Conservation (phyloP, 805 yeast species). For the Sugiyamaella marilandica region DNA sequence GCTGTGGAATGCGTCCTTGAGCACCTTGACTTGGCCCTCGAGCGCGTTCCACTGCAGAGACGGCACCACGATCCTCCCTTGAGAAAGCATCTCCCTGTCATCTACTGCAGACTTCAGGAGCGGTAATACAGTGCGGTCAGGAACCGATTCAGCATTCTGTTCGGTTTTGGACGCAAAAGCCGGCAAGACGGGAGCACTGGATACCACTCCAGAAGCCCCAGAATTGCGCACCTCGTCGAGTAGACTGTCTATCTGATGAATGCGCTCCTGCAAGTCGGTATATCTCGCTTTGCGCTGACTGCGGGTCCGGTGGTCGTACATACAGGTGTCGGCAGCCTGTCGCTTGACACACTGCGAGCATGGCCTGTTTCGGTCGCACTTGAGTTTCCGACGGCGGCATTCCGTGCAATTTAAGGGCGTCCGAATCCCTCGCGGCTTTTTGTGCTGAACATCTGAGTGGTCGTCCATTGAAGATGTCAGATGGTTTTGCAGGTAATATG, state of each 20-base stretch:
- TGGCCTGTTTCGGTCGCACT: slow-evolving; percentile 8
- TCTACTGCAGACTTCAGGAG: neutral
- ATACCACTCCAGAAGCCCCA: neutral
- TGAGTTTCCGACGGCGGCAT: slow-evolving; percentile 12
- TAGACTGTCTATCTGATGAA: neutral
- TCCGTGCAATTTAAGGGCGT: slow-evolving; percentile 12
- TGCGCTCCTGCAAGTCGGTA: slow-evolving; percentile 5
- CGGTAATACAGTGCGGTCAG: neutral
- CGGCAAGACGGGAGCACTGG: neutral
- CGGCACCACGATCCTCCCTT: slow-evolving; percentile 3
- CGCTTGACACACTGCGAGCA: slow-evolving; percentile 11
- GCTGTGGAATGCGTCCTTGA: slow-evolving; percentile 4
- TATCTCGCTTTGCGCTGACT: neutral
- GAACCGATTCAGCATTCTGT: too few species aligned
- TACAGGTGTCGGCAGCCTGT: neutral
- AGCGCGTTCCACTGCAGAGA: slow-evolving; percentile 7
- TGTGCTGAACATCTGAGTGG: neutral
- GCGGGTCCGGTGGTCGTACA: slow-evolving; percentile 2
- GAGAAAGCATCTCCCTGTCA: neutral
- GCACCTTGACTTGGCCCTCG: slow-evolving; percentile 6
- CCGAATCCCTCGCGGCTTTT: slow-evolving; percentile 13
- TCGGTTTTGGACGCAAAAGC: neutral
- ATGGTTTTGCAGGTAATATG: too few species aligned
- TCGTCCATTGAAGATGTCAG: too few species aligned
- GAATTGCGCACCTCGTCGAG: slow-evolving; percentile 1